Evolutionary conservation across 257 asterid genomes (phyloP).

Genomic region (Solanum bulbocastanum): DNA sequence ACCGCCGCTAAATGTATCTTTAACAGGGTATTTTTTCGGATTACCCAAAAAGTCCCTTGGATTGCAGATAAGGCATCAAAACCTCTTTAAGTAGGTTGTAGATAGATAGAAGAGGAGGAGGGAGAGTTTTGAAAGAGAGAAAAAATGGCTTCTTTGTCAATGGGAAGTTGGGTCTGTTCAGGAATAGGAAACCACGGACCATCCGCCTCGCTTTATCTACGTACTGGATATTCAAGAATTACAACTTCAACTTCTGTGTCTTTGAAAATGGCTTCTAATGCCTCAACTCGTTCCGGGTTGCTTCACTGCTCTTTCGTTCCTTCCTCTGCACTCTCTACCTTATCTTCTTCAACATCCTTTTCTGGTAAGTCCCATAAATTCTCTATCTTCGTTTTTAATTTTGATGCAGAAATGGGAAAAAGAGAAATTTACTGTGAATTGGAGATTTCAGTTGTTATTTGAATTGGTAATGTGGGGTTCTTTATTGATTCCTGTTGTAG

Average conservation of each 20-base stretch:
- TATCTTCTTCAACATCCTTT: constrained; percentile 44
- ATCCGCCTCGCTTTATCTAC: constrained; percentile 55
- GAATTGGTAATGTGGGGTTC: background rate
- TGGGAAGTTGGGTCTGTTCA: constrained; percentile 20
- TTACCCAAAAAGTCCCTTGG: background rate
- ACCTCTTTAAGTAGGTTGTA: background rate
- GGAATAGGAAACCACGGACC: constrained; percentile 18
- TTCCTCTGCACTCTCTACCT: constrained; percentile 36
- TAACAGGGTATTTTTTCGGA: background rate
- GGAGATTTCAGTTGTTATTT: background rate
- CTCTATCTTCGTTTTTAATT: background rate
- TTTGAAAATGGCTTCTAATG: constrained; percentile 20
- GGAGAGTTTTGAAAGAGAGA: background rate
- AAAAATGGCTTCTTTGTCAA: constrained; percentile 56
- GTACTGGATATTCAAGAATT: constrained; percentile 20
- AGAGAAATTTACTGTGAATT: background rate
- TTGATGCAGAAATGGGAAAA: background rate
- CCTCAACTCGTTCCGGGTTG: constrained; percentile 23
- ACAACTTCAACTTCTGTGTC: background rate
- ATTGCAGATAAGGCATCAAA: constrained; percentile 26
- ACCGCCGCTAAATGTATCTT: background rate
- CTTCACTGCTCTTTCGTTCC: constrained; percentile 52
- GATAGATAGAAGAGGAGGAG: background rate
- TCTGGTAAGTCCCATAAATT: constrained; percentile 28
- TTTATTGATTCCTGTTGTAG: background rate